Base-by-base conservation (phyloP, 208 protist genomes). In the Acanthamoeba polyphaga region DNA sequence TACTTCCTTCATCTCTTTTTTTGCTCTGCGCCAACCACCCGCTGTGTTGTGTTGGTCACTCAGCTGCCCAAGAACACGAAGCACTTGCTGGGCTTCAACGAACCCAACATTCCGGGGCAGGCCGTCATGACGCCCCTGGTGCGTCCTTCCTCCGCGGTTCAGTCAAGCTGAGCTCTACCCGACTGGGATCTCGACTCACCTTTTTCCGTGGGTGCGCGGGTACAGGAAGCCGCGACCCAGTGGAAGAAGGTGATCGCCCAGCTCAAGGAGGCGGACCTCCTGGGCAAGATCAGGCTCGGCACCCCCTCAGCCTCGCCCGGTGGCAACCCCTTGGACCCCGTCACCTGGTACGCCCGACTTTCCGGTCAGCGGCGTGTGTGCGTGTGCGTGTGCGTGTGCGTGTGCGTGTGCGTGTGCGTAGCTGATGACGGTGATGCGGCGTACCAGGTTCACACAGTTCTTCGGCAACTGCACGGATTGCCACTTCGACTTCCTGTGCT, bases 71-170 rank as follows among this genome's bases (percentile, higher is more conserved):
- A 43, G 13, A n/a, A 53, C 19, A 82, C 72, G 22, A 82, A 24
- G 17, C 72, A 82, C 43, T 34, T 82, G 72, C 72, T 82, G 72
- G 72, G 34, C 32, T 82, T 82, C 72, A 82, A 82, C 43, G 72
- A 82, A 34, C 72, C 72, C 72, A 82, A 82, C 72, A 12, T 55
- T 24, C 15, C 17, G 5, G 38, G 17, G 6, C 72, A 82, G 22
- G n/a, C 72, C 38, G 3, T 10, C 3, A 12, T 82, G 38, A 43
- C 43, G 7, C 72, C 72, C 29, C 27, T 29, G 3, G 38, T 82
- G 12, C 66, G 29, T 74, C 66, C 66, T 34, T 74, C 29, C 27
- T 74, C 10, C 29, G 10, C 66, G 12, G 66, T 12, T 29, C 17
- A 13, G 29, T 17, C 66, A 43, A 82, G 6, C 15, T 43, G 10